phyloP scores from a whole-genome alignment of 202 grass and related monocot genomes.

The Zizania palustris region DNA sequence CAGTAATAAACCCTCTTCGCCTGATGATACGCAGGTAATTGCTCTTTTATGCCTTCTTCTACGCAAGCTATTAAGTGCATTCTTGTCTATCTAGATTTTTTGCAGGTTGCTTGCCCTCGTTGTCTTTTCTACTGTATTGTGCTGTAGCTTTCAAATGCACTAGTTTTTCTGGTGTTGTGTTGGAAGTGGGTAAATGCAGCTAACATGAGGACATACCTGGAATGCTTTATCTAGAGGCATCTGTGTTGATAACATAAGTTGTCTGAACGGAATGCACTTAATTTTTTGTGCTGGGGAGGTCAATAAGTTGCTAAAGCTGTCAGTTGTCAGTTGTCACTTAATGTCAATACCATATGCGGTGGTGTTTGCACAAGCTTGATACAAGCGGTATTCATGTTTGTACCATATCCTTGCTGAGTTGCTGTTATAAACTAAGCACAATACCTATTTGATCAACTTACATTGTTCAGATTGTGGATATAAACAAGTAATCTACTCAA shows the following conservation, averaged over 20 bases:
- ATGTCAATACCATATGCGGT: not conserved
- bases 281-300: conserved; percentile 10
- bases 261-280: conserved; percentile 1
- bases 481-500: not conserved
- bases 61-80: not conserved
- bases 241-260: not conserved
- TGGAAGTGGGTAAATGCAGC: not conserved
- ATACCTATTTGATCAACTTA: not conserved
- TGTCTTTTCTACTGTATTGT: not conserved
- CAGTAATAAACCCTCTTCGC: conserved; percentile 50
- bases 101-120: not conserved
- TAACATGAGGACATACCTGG: not conserved
- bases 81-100: conserved; percentile 35
- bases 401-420: conserved; percentile 4
- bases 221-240: not conserved
- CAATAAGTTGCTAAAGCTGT: not conserved
- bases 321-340: not conserved
- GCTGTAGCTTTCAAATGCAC: conserved; percentile 4
- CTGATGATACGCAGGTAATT: conserved; percentile 53
- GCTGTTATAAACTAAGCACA: conserved; percentile 17
- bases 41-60: conserved; percentile 26
- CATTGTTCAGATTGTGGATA: conserved; percentile 2
- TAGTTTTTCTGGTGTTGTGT: conserved; percentile 14
- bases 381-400: not conserved
- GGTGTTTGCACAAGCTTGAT: not conserved